phyloP scores from a whole-genome alignment of 2,329 filamentous ascomycete genomes.

The Ceratocystis cubensis region DNA sequence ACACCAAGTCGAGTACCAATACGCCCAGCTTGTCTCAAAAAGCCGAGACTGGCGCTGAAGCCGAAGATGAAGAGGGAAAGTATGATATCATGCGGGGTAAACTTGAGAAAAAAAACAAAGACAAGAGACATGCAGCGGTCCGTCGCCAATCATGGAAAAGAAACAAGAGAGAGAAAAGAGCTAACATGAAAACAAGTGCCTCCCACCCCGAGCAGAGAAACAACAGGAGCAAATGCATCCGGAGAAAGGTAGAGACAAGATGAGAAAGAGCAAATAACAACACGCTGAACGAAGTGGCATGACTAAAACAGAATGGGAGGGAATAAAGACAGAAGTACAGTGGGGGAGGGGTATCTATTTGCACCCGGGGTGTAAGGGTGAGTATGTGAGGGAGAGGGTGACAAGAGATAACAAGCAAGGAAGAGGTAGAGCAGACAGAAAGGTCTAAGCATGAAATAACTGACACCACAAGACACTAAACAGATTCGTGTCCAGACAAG shows the following conservation, averaged over 20 bases:
- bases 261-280: background rate
- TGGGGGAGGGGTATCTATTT: background rate
- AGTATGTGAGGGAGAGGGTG: background rate
- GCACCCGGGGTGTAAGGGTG: background rate
- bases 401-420: too few species aligned
- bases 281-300: constrained; percentile 3
- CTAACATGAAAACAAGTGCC: background rate
- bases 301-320: background rate
- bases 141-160: background rate
- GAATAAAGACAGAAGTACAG: background rate
- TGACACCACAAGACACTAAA: too few species aligned
- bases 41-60: background rate
- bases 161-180: constrained; percentile 1
- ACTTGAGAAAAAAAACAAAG: background rate
- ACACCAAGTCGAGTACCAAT: background rate
- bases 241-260: background rate
- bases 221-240: background rate
- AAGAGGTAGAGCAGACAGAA: too few species aligned
- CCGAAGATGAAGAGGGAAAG: background rate
- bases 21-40: background rate
- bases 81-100: too few species aligned
- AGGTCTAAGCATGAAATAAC: too few species aligned
- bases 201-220: constrained; percentile 6
- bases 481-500: too few species aligned
- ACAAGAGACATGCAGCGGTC: constrained; percentile 4